These are phyloP conservation scores for Rutidosis leptorrhynchoides DNA, from an alignment of 129 eudicot species.

Conservation along the genomic window DNA sequence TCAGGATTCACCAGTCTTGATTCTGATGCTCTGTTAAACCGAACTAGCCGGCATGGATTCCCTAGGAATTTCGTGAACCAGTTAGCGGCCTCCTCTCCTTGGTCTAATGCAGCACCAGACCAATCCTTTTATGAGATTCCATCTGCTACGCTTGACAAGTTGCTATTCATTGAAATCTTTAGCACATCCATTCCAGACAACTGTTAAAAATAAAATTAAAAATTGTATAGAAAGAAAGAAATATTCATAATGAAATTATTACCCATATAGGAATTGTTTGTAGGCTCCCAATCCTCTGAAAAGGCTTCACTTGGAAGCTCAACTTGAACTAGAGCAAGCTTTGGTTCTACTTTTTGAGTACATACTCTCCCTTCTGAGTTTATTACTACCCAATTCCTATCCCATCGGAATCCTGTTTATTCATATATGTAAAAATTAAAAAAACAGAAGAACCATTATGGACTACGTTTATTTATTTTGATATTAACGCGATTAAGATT, in stretches of 20 bases:
- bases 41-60: constrained; percentile 68
- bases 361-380: constrained; percentile 70
- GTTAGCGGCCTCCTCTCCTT: constrained; percentile 69
- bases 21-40: constrained; percentile 60
- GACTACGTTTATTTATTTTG: too few species aligned
- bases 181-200: constrained; percentile 70
- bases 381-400: constrained; percentile 75
- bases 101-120: constrained; percentile 83
- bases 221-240: too few species aligned
- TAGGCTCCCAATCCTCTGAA: too few species aligned
- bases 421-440: too few species aligned
- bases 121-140: constrained; percentile 82
- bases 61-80: constrained; percentile 78
- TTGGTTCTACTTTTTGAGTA: too few species aligned
- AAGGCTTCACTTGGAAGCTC: constrained; percentile 67
- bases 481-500: too few species aligned
- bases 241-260: too few species aligned
- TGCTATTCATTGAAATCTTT: constrained; percentile 54
- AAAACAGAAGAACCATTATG: too few species aligned
- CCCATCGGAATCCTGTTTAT: constrained; percentile 95
- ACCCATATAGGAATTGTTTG: constrained; percentile 74
- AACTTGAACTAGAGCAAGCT: constrained; percentile 65
- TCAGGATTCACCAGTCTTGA: too few species aligned
- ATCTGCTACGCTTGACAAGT: constrained; percentile 42
- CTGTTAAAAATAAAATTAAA: constrained; percentile 26